These are phyloP conservation scores for Fusarium algeriense DNA, from an alignment of 2,329 filamentous ascomycete species.

Conservation along the genomic window DNA sequence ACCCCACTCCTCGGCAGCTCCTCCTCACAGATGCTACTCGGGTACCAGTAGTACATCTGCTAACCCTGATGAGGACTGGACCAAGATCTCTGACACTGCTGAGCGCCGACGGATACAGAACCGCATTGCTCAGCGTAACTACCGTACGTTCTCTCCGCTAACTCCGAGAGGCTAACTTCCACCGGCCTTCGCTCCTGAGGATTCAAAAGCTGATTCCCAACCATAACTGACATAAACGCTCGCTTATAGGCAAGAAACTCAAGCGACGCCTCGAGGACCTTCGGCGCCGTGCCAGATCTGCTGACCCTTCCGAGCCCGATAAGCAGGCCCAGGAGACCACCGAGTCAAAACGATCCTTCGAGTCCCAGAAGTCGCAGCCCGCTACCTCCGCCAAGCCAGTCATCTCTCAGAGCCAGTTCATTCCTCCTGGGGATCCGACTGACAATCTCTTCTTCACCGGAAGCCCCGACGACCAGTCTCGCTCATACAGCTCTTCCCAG, in stretches of 20 bases:
- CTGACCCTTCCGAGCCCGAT: conserved; percentile 58
- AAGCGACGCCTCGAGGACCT: conserved; percentile 90
- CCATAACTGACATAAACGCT: conserved; percentile 23
- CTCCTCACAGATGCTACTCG: conserved; percentile 73
- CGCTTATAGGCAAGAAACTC: conserved; percentile 82
- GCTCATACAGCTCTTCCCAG: conserved; percentile 78
- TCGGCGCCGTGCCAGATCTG: conserved; percentile 77
- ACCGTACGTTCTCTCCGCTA: conserved; percentile 72
- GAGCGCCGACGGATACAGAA: conserved; percentile 96
- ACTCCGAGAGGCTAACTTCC: neutral
- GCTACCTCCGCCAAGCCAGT: conserved; percentile 53
- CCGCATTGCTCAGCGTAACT: conserved; percentile 96
- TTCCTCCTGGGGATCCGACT: conserved; percentile 68
- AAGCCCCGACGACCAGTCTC: conserved; percentile 72
- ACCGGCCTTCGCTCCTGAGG: too few species aligned
- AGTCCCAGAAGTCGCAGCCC: conserved; percentile 48
- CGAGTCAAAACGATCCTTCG: conserved; percentile 51
- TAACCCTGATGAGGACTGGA: conserved; percentile 98
- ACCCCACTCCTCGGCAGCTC: conserved; percentile 49
- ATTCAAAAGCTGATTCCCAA: neutral
- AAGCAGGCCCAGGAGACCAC: conserved; percentile 45
- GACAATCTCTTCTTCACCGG: conserved; percentile 76
- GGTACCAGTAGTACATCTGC: conserved; percentile 91
- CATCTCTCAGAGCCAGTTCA: conserved; percentile 66
- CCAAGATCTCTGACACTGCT: conserved; percentile 96